Base-by-base conservation (phyloP, 331 rosid genomes). In the Phaseolus coccineus region DNA sequence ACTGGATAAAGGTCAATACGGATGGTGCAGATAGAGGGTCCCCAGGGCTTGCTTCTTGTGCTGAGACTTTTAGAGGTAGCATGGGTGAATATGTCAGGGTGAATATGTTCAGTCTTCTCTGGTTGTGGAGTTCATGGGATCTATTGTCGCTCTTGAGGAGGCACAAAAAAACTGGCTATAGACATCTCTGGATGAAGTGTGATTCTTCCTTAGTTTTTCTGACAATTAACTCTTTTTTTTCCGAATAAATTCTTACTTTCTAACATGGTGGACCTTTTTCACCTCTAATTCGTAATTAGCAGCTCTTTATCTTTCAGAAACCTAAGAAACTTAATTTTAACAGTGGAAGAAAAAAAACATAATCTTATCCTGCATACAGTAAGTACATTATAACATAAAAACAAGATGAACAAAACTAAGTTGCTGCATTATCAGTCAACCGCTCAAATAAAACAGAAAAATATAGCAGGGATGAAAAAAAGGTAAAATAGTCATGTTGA, bases 351-450 rank as follows among this genome's bases (percentile, higher is more conserved):
- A 22, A 31, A 22, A 56, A 31, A 25, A n/a, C 24, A 53, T 11
- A 28, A 39, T 19, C n/a, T 15, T 33, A 24, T 61, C 28, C 76
- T 28, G 39, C 37, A 51, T 55, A 55, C 2, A 62, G 52, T 8
- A 50, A 62, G 52, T 8, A 50, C 3, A 61, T 42, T 4, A 65
- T 42, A 2, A 39, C 40, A 28, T 63, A 59, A 14, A 53, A 72
- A 35, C 25, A 63, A 77, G 52, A 83, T 55, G 8, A 66, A 64
- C 70, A 53, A 6, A 71, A 64, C 37, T 15, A 62, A n/a, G 37
- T 71, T 19, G 19, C 52, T 42, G 46, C 47, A 51, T 40, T 16
- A 50, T 16, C 24, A 69, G 73, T 24, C 55, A 69, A 39, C 66
- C 30, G 44, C 68, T 59, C 61, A 58, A 69, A 35, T 37, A 11